Evolutionary conservation across 1,139 yeast genomes (phyloP).

Genomic region (Yamadazyma triangularis): DNA sequence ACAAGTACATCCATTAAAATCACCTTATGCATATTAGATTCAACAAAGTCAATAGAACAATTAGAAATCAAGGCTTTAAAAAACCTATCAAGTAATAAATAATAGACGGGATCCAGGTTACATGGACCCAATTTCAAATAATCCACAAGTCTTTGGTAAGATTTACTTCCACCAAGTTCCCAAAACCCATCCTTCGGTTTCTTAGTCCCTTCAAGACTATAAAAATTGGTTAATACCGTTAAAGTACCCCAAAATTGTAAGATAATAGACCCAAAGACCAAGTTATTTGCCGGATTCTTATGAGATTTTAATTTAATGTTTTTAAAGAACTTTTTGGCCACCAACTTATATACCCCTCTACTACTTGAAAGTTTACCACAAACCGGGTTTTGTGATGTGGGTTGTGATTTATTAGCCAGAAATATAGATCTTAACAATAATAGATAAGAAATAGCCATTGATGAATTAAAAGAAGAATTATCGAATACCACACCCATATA

Average conservation of each 20-base stretch:
- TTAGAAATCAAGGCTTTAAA: slow-evolving; percentile 14
- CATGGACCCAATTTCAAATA: slow-evolving; percentile 52
- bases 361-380: slow-evolving; percentile 11
- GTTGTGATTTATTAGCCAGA: slow-evolving; percentile 6
- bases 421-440: slow-evolving; percentile 40
- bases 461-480: slow-evolving; percentile 25
- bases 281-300: slow-evolving; percentile 21
- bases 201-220: slow-evolving; percentile 17
- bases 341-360: slow-evolving; percentile 34
- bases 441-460: slow-evolving; percentile 17
- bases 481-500: slow-evolving; percentile 23
- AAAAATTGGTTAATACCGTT: slow-evolving; percentile 32
- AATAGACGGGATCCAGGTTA: slow-evolving; percentile 49
- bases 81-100: slow-evolving; percentile 20
- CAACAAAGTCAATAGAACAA: slow-evolving; percentile 11
- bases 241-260: slow-evolving; percentile 49
- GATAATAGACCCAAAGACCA: slow-evolving; percentile 42
- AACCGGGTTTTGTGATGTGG: slow-evolving; percentile 9
- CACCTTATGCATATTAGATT: slow-evolving; percentile 14
- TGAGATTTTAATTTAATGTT: slow-evolving; percentile 39
- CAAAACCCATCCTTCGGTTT: slow-evolving; percentile 45
- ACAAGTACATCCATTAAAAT: slow-evolving; percentile 14
- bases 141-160: slow-evolving; percentile 35
- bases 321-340: slow-evolving; percentile 49
- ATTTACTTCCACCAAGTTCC: slow-evolving; percentile 44